Conservation (phyloP, 1,284 basidiomycete genomes). For the Sanguinoderma infundibulare region DNA sequence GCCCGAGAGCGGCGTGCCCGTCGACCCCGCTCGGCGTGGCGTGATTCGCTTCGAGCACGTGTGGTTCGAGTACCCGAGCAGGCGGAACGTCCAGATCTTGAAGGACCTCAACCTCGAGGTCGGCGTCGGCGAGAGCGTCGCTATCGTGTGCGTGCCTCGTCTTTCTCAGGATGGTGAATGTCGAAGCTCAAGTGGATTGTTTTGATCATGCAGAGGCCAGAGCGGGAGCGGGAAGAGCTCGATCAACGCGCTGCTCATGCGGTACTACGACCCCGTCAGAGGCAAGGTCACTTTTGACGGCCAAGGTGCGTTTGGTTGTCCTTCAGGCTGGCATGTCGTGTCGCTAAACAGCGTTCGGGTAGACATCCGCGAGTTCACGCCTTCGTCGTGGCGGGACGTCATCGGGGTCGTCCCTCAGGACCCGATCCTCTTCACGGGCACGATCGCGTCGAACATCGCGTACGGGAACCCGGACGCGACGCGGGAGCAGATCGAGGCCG, state of each 20-base stretch:
- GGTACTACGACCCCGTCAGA: constrained; percentile 90
- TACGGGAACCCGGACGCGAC: constrained; percentile 82
- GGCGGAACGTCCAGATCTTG: constrained; percentile 79
- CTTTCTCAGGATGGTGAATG: constrained; percentile 4
- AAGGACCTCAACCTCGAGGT: constrained; percentile 82
- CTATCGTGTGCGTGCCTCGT: constrained; percentile 76
- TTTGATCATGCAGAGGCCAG: constrained; percentile 62
- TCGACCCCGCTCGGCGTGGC: constrained; percentile 64
- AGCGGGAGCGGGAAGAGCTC: constrained; percentile 94
- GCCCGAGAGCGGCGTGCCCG: constrained; percentile 59
- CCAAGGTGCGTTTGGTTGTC: constrained; percentile 54
- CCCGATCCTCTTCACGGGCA: constrained; percentile 83
- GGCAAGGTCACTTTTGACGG: constrained; percentile 89
- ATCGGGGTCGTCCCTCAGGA: constrained; percentile 92
- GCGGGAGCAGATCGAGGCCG: constrained; percentile 84
- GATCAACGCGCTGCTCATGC: constrained; percentile 84
- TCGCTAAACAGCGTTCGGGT: too few relatives aligned
- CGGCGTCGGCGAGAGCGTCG: constrained; percentile 84
- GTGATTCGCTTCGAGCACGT: constrained; percentile 80
- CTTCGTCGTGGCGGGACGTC: constrained; percentile 83
- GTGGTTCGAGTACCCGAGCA: constrained; percentile 86
- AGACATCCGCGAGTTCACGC: constrained; percentile 86
- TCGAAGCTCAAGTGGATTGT: not conserved
- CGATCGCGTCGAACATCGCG: constrained; percentile 92
- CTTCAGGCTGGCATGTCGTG: too few relatives aligned